Base-by-base conservation (phyloP, 371 early-diverging fungal species). In the Rhizopus microsporus region DNA sequence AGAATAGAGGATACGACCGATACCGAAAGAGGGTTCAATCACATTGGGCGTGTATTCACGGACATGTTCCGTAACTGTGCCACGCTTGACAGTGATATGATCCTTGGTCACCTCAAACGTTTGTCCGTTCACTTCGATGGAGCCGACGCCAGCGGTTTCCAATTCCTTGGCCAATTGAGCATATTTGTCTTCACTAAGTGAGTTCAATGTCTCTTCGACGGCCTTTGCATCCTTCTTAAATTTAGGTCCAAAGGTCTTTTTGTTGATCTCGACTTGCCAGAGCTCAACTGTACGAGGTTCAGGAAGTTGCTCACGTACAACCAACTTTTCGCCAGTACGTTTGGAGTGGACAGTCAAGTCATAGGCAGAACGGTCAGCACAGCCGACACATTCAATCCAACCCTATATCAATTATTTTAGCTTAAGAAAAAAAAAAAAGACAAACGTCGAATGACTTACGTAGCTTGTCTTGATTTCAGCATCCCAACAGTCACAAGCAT, bases 381-480 rank as follows among this genome's bases (percentile, higher is more conserved):
- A 99, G 51, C 99, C 99, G 57, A 99, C 99, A 75, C 99, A 99
- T 78, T 99, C 99, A 73, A 99, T 93, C 99, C 99, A 99, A 55
- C 99, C 99, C 81, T 89, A 79, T 15, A 50, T 2, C 23, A 23
- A 2, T 23, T 2, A 23, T 23, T 23, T 59, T 38, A 5, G 29
- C 29, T 46, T 46, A 23, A 9, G 7, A 52, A 37, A 33, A 38
- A 39, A 13, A 52, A 37, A 33, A 38, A 39, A 13, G 17, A 50
- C 0, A 29, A 17, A 46, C 9, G 7, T 5, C 7, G 12, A 46
- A 13, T 12, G 17, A 43, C 81, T 50, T 71, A 80, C 82, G 60
- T 90, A 92, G 67, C 89, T 89, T 63, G 87, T 90, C 62, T 90
- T 75, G 68, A 97, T 96, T 78, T 98, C 98, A 51, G 97, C 97